Evolutionary conservation across 176 grass and related monocot genomes (phyloP).

Genomic region (Bromus sterilis): DNA sequence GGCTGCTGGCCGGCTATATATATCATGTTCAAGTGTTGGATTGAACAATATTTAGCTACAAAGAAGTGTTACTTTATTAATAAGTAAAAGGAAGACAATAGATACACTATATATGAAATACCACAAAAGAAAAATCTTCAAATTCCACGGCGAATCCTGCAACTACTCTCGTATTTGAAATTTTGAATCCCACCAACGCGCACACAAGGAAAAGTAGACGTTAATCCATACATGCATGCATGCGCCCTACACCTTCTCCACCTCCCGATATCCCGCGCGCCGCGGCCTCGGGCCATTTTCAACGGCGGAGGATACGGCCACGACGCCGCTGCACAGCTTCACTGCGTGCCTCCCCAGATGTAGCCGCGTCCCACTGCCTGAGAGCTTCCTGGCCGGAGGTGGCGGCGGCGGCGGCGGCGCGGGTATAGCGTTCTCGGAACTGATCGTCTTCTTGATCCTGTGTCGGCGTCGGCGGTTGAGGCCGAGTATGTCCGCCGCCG

Average conservation of each 20-base stretch:
- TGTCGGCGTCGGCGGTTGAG: accelerated
- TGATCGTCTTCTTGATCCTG: not conserved
- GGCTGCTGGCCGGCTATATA: no score
- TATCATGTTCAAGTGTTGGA: no score
- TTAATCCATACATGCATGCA: not conserved
- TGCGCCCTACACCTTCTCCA: constrained; percentile 22
- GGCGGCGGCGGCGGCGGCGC: not conserved
- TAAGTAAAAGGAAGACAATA: not conserved
- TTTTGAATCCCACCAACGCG: not conserved
- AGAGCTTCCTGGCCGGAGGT: not conserved
- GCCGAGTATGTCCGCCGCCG: not conserved
- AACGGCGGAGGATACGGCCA: not conserved
- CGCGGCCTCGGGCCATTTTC: not conserved
- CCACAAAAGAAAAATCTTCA: not conserved
- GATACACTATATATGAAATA: not conserved
- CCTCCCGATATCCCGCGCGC: not conserved
- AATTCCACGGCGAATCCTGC: not conserved
- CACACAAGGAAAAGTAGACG: not conserved
- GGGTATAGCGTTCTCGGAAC: not conserved
- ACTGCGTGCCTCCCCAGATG: constrained; percentile 32
- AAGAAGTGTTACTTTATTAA: no score
- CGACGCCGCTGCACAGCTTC: constrained; percentile 23
- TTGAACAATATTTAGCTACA: no score
- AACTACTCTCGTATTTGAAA: not conserved
- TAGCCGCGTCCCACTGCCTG: not conserved